phyloP scores from a whole-genome alignment of 1,139 yeast genomes.

The Groenewaldozyma sp. region DNA sequence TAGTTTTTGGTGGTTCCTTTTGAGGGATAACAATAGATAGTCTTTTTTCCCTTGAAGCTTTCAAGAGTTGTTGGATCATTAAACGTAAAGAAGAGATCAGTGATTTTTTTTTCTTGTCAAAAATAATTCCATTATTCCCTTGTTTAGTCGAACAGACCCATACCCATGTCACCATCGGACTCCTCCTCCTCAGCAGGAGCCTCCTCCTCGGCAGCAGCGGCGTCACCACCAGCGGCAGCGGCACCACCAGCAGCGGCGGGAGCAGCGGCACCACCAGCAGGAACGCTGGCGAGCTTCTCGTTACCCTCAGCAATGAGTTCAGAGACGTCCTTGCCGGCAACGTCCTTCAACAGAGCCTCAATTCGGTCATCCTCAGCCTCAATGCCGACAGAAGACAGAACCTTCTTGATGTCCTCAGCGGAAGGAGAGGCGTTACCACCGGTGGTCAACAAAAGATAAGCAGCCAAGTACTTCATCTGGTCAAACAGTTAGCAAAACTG shows the following conservation, averaged over 20 bases:
- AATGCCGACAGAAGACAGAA: slow-evolving; percentile 88
- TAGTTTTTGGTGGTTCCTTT: too few species aligned
- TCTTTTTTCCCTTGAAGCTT: too few species aligned
- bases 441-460: slow-evolving; percentile 38
- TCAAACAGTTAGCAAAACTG: too few species aligned
- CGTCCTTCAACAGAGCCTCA: slow-evolving; percentile 74
- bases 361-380: slow-evolving; percentile 91
- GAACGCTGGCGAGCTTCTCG: slow-evolving; percentile 91
- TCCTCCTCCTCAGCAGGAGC: slow-evolving; percentile 59
- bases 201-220: slow-evolving; percentile 59
- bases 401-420: slow-evolving; percentile 81
- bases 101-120: background rate
- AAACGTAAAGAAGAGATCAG: too few species aligned
- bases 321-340: slow-evolving; percentile 86
- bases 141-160: slow-evolving; percentile 39
- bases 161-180: slow-evolving; percentile 46
- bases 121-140: background rate
- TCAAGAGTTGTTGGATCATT: too few species aligned
- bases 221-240: slow-evolving; percentile 60
- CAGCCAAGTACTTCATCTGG: slow-evolving; percentile 43
- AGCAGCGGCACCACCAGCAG: slow-evolving; percentile 95
- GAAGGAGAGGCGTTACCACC: slow-evolving; percentile 64
- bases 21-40: too few species aligned
- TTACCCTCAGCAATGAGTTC: slow-evolving; percentile 96
- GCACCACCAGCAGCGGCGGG: slow-evolving; percentile 62